phyloP scores from a whole-genome alignment of 2,329 filamentous ascomycete genomes.

The Blastomyces percursus region DNA sequence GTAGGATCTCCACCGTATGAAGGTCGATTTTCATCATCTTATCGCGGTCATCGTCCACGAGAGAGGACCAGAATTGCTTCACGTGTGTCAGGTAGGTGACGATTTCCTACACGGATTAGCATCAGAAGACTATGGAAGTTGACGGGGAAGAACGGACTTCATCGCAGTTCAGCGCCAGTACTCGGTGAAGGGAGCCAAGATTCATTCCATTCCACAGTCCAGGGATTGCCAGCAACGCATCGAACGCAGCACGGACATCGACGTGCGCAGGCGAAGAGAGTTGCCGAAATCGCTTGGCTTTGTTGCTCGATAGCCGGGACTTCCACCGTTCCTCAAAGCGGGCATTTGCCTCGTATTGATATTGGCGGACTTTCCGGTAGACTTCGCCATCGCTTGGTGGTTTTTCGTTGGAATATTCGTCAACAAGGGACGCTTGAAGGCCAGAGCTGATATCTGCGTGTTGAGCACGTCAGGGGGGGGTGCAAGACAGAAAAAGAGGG shows the following conservation, averaged over 20 bases:
- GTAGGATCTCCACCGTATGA: conserved; percentile 19
- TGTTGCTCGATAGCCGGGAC: conserved; percentile 12
- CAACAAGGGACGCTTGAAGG: conserved; percentile 18
- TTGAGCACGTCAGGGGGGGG: background rate
- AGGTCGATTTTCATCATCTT: conserved; percentile 22
- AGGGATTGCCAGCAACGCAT: conserved; percentile 24
- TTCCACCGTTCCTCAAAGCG: conserved; percentile 13
- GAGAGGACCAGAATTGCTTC: conserved; percentile 23
- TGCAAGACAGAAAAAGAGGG: too few species aligned
- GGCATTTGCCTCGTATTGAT: conserved; percentile 13
- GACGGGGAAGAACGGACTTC: conserved; percentile 20
- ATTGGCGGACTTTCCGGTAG: conserved; percentile 23
- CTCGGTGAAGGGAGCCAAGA: conserved; percentile 20
- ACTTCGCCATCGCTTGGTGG: conserved; percentile 20
- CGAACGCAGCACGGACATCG: conserved; percentile 19
- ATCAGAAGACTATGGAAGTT: conserved; percentile 1
- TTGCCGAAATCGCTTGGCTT: background rate
- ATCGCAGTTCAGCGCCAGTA: conserved; percentile 23
- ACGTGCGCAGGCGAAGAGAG: conserved; percentile 12
- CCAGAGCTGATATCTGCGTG: conserved; percentile 18
- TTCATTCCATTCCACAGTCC: conserved; percentile 24
- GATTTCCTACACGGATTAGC: conserved; percentile 21
- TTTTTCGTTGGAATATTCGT: conserved; percentile 24
- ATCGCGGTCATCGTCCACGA: conserved; percentile 20
- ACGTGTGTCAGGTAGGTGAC: conserved; percentile 25